Base-by-base conservation (phyloP, 1,139 yeast genomes). In the Hyphopichia pseudoburtonii region DNA sequence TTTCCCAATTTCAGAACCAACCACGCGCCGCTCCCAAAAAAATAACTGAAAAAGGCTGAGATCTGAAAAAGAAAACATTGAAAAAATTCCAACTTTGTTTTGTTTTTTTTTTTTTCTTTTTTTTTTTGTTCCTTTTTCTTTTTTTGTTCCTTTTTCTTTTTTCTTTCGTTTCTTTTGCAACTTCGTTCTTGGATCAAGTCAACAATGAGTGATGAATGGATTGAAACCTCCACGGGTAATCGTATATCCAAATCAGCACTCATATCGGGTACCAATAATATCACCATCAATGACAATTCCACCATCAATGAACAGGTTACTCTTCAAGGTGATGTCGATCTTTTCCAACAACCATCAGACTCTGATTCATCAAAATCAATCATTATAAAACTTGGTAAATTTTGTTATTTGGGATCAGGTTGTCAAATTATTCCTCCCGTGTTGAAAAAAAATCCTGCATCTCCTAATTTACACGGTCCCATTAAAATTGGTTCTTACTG, bases 401-500 rank as follows among this genome's bases (percentile, higher is more conserved):
- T 66, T 56, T 67, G 80, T 40, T 67, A 59, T 40, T 42, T 79
- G 3, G 70, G 57, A 3, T 37, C 48, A 6, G 44, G 52, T 4
- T 54, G 63, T 21, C 38, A 40, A 5, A 52, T 76, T 0, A 43
- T 39, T 1, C 78, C 78, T 0, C 69, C 76, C 2, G 36, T 50
- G 6, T 23, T 50, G 19, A 46, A 45, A 28, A 45, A 46, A 10
- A 32, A 39, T 4, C 45, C 44, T 14, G 39, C 33, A 26, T 17
- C 14, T n/a, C 4, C 12, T 34, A 21, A 10, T 21, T 21, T 21
- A 12, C 52, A 62, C 37, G 57, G 62, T 3, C 62, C 66, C 0
- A 51, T 73, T 8, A 64, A 69, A 32, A 64, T 85, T 8, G 92
- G 90, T 0, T 76, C 81, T 7, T 81, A 72, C 50, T 76, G 78